phyloP scores from a whole-genome alignment of 495 filamentous ascomycete species.

The Penicillium canariense region DNA sequence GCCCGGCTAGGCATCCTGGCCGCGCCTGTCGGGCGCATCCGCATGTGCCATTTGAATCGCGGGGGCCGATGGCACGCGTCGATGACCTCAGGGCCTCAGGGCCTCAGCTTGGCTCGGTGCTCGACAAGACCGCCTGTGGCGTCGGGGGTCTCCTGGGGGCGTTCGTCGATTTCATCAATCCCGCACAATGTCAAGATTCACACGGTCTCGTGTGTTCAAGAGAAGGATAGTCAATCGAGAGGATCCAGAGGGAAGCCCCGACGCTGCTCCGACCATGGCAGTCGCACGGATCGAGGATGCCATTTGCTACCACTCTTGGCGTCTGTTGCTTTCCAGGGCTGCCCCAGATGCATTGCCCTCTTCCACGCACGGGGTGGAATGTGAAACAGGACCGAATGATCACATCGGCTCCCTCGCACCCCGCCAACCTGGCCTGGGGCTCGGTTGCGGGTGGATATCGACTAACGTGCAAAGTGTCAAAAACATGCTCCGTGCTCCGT shows the following conservation, averaged over 20 bases:
- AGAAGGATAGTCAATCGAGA: too few species aligned
- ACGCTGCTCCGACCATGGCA: too few species aligned
- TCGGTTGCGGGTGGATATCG: too few species aligned
- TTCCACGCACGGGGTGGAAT: not conserved
- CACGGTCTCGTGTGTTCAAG: not conserved
- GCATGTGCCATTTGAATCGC: not conserved
- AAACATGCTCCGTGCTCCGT: too few species aligned
- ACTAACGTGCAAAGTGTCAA: too few species aligned
- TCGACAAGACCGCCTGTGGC: not conserved
- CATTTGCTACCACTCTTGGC: not conserved
- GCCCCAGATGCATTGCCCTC: too few species aligned
- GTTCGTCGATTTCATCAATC: not conserved
- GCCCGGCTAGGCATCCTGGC: not conserved
- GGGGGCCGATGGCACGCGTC: not conserved
- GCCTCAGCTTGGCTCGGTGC: not conserved
- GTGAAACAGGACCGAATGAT: conserved; percentile 3
- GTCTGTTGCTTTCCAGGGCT: too few species aligned
- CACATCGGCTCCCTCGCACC: not conserved
- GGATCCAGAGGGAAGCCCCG: too few species aligned
- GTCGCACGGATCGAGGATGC: not conserved
- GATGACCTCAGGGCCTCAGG: not conserved
- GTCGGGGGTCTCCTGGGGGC: not conserved
- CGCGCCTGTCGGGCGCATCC: not conserved
- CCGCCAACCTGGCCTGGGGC: not conserved
- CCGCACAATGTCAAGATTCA: not conserved